Conservation (phyloP, 2,329 filamentous ascomycete genomes). For the Sclerotinia borealis region DNA sequence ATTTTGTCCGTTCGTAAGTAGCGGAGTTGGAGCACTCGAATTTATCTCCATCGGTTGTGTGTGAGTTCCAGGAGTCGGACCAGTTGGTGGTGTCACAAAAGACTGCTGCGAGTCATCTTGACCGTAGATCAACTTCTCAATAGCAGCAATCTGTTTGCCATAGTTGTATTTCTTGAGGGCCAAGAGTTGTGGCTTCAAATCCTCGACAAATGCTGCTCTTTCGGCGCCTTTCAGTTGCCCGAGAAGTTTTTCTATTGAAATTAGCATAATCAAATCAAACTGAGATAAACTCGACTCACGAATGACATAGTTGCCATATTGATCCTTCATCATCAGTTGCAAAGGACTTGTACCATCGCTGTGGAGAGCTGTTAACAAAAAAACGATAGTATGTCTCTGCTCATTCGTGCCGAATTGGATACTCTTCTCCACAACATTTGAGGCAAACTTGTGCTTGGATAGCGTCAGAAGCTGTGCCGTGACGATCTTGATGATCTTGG, state of each 20-base stretch:
- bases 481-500: conserved; percentile 67
- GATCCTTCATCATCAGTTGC: conserved; percentile 75
- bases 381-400: conserved; percentile 65
- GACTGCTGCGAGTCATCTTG: conserved; percentile 13
- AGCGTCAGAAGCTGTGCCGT: conserved; percentile 64
- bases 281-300: conserved; percentile 57
- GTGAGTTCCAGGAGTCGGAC: conserved; percentile 27
- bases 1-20: conserved; percentile 62
- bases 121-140: conserved; percentile 49
- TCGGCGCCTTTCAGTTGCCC: conserved; percentile 55
- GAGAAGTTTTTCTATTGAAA: conserved; percentile 69
- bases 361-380: conserved; percentile 52
- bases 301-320: conserved; percentile 93
- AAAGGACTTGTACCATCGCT: conserved; percentile 65
- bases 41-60: conserved; percentile 38
- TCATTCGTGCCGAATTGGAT: conserved; percentile 64
- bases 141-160: conserved; percentile 59
- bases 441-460: conserved; percentile 94
- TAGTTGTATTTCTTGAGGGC: conserved; percentile 58
- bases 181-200: conserved; percentile 57
- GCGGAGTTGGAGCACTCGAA: conserved; percentile 56
- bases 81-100: conserved; percentile 19
- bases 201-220: conserved; percentile 51
- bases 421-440: conserved; percentile 94
- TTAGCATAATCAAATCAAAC: conserved; percentile 4